Evolutionary conservation across 2,329 filamentous ascomycete genomes (phyloP), one percentile per base, ranked within the genome.

Genomic region (Diaporthe sp.): DNA sequence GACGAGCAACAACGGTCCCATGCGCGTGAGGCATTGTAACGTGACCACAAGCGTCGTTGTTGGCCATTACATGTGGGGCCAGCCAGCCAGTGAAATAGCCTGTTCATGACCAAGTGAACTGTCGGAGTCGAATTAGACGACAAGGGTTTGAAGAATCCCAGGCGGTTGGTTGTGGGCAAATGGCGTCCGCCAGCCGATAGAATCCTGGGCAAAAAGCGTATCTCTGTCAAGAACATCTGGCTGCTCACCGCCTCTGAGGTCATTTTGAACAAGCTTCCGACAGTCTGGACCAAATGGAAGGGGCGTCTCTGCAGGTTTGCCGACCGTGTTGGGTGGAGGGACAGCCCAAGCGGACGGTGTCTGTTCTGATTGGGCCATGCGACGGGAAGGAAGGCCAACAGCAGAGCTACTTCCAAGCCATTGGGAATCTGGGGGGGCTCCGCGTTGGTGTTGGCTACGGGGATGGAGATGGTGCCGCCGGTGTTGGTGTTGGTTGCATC

Each of bases 1-100:
- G 51, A 50, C 53, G 39, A 47, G 22, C 22, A 59, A 61, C 39
- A 51, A 70, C 37, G 51, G 53, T 53, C 63, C 71, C 42, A 59
- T 70, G 72, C 72, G 39, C 59, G 53, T 30, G 66, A 70, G 39
- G 44, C 47, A 51, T 61, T 63, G 72, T 56, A 73, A 70, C 72
- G 65, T 70, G 70, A 53, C 70, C 39, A 53, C 70, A 68, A 55
- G 44, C 30, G 47, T 63, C 32, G 70, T 55, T 63, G 56, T 71
- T 50, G 70, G 25, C 70, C 56, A 55, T 71, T 55, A 47, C 35
- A 63, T 53, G 47, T 42, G 70, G 42, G 30, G 44, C 56, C 56
- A 39, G 25, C 39, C 63, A 53, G 63, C 35, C 47, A 68, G 61
- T 50, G 42, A 53, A 53, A 47, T 68, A 68, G 32, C 22, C 47